phyloP scores from a whole-genome alignment of 2,329 filamentous ascomycete species.

The Leptoxyphium fumago region DNA sequence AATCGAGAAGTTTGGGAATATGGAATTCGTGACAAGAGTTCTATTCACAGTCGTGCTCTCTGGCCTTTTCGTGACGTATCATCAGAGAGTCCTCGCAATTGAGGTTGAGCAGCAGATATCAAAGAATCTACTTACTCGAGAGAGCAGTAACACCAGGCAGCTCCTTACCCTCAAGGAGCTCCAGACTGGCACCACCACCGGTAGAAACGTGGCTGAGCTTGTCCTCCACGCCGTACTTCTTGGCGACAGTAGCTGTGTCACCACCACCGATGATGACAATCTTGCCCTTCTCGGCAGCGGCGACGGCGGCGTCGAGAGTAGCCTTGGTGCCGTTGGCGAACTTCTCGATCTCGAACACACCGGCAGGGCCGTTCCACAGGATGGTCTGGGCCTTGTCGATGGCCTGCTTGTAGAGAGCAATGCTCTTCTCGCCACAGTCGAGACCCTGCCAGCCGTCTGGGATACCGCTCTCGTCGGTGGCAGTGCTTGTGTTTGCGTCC shows the following conservation, averaged over 20 bases:
- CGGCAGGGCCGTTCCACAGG: slow-evolving; percentile 95
- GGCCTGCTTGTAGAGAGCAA: slow-evolving; percentile 75
- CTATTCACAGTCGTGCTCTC: neutral
- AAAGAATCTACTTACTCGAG: slow-evolving; percentile 49
- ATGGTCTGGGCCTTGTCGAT: slow-evolving; percentile 88
- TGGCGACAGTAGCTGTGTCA: slow-evolving; percentile 93
- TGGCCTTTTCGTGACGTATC: neutral
- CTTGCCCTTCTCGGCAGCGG: slow-evolving; percentile 66
- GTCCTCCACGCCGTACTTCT: slow-evolving; percentile 90
- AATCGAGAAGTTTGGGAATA: neutral
- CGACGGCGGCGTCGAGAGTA: slow-evolving; percentile 77
- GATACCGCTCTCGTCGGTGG: slow-evolving; percentile 77
- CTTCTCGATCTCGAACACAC: slow-evolving; percentile 93
- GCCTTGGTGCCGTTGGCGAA: slow-evolving; percentile 88
- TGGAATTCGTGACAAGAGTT: neutral
- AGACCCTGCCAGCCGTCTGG: slow-evolving; percentile 97
- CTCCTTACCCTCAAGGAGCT: slow-evolving; percentile 96
- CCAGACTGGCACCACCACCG: slow-evolving; percentile 85
- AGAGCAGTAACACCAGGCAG: slow-evolving; percentile 86
- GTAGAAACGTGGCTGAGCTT: slow-evolving; percentile 98
- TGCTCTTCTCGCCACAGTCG: slow-evolving; percentile 79
- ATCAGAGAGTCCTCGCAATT: slow-evolving; percentile 1
- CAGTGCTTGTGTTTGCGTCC: slow-evolving; percentile 65
- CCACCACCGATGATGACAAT: slow-evolving; percentile 98
- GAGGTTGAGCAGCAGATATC: too few species aligned